These are phyloP conservation scores for Brassica nigra DNA, from an alignment of 345 rosid species.

Conservation along the genomic window DNA sequence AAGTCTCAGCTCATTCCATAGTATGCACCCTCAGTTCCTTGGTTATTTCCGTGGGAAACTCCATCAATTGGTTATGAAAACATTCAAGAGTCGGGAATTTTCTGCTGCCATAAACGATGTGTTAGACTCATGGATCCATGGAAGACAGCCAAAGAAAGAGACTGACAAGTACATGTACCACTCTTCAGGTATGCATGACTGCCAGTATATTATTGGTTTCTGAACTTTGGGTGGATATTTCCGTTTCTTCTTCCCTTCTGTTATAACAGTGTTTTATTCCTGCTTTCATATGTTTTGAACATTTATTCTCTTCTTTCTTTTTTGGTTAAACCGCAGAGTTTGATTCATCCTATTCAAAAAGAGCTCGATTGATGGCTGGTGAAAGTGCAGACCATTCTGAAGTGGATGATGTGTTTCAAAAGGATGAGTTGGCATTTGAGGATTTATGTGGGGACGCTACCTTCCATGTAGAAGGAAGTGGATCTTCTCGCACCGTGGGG, in stretches of 20 bases:
- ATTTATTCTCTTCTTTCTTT: slow-evolving; percentile 24
- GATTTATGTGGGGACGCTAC: slow-evolving; percentile 66
- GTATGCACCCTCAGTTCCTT: slow-evolving; percentile 84
- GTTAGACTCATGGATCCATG: slow-evolving; percentile 93
- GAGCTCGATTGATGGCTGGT: slow-evolving; percentile 69
- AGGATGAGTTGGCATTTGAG: slow-evolving; percentile 68
- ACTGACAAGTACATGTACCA: slow-evolving; percentile 72
- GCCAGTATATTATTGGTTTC: slow-evolving; percentile 13
- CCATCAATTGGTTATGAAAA: slow-evolving; percentile 95
- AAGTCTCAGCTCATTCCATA: slow-evolving; percentile 56
- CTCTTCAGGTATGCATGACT: slow-evolving; percentile 64
- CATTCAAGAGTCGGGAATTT: slow-evolving; percentile 90
- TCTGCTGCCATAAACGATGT: slow-evolving; percentile 97
- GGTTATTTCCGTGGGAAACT: slow-evolving; percentile 93
- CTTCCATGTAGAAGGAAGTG: slow-evolving; percentile 52
- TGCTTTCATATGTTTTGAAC: slow-evolving; percentile 21
- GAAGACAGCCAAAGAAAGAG: slow-evolving; percentile 92
- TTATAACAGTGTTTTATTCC: slow-evolving; percentile 7
- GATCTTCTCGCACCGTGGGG: slow-evolving; percentile 42
- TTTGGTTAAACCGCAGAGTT: slow-evolving; percentile 52
- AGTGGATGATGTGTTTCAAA: slow-evolving; percentile 53
- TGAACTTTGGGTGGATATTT: slow-evolving; percentile 22
- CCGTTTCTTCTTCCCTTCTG: slow-evolving; percentile 2
- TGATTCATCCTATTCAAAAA: slow-evolving; percentile 67
- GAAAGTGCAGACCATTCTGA: slow-evolving; percentile 69